Conservation (phyloP, 139 green algal genomes). For the Penium margaritaceum region DNA sequence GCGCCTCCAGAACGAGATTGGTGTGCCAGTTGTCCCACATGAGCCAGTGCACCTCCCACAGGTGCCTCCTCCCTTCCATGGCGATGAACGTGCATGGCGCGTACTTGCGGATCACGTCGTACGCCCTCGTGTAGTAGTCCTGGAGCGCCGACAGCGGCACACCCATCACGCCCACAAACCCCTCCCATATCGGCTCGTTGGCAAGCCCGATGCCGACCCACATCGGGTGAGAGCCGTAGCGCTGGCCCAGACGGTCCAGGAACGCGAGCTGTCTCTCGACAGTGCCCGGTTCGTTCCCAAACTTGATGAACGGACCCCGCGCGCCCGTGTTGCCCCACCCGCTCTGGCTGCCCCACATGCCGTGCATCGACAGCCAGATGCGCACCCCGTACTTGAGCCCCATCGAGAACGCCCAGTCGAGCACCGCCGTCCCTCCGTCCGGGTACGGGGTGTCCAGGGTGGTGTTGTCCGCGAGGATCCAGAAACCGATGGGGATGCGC, state of each 20-base stretch:
- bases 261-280: not conserved
- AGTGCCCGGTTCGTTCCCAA: not conserved
- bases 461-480: not conserved
- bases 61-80: constrained; percentile 19
- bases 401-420: constrained; percentile 20
- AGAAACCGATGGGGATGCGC: constrained; percentile 20
- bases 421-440: too few species aligned
- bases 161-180: not conserved
- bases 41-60: constrained; percentile 6
- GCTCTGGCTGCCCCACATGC: not conserved
- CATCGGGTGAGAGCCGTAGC: constrained; percentile 11
- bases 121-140: constrained; percentile 18
- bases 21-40: constrained; percentile 15
- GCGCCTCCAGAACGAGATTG: constrained; percentile 13
- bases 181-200: constrained; percentile 10
- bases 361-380: constrained; percentile 18
- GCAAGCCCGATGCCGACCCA: constrained; percentile 14
- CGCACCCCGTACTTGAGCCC: constrained; percentile 3
- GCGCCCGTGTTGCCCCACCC: not conserved
- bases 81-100: constrained; percentile 11
- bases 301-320: not conserved
- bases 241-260: not conserved
- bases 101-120: constrained; percentile 8
- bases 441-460: too few species aligned
- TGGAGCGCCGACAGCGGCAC: not conserved